phyloP scores from a whole-genome alignment of 2,329 filamentous ascomycete species.

The Ophiostoma sp. region DNA sequence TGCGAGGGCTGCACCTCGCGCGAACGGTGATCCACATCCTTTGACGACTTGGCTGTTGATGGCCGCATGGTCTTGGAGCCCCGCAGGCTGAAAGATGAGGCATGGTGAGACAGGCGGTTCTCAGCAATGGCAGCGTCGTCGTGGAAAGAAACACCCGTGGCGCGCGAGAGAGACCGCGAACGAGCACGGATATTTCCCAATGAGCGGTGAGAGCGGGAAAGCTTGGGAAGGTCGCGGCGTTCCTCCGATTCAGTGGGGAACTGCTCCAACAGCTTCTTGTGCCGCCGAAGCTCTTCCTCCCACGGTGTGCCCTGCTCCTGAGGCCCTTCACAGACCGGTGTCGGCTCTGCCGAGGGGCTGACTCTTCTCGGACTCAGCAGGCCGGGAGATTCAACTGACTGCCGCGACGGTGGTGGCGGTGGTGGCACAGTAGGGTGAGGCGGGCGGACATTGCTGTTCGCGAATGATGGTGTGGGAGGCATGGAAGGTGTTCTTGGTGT shows the following conservation, averaged over 20 bases:
- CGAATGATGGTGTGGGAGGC: not conserved
- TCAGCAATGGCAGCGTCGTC: constrained; percentile 3
- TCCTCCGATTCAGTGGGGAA: constrained; percentile 21
- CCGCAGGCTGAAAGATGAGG: constrained; percentile 4
- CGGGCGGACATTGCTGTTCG: not conserved
- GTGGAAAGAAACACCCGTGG: not conserved
- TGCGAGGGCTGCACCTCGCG: not conserved
- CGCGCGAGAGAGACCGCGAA: constrained; percentile 23
- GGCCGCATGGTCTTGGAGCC: constrained; percentile 15
- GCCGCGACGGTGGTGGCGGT: constrained; percentile 16
- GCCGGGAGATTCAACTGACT: not conserved
- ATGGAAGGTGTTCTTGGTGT: not conserved
- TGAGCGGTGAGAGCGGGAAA: constrained; percentile 26
- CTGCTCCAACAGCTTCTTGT: constrained; percentile 26
- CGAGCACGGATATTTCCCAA: constrained; percentile 28
- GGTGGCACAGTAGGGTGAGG: constrained; percentile 7
- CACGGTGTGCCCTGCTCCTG: constrained; percentile 3
- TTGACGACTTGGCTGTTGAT: constrained; percentile 18
- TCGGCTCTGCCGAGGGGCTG: not conserved
- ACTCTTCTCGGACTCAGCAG: not conserved
- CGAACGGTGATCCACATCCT: not conserved
- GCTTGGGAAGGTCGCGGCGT: constrained; percentile 10
- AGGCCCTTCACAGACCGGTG: not conserved
- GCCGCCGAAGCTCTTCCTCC: constrained; percentile 25
- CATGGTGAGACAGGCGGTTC: not conserved